Evolutionary conservation across 2,329 filamentous ascomycete species (phyloP), one percentile per base, ranked within the genome.

Genomic region (Cladosporium sp.): DNA sequence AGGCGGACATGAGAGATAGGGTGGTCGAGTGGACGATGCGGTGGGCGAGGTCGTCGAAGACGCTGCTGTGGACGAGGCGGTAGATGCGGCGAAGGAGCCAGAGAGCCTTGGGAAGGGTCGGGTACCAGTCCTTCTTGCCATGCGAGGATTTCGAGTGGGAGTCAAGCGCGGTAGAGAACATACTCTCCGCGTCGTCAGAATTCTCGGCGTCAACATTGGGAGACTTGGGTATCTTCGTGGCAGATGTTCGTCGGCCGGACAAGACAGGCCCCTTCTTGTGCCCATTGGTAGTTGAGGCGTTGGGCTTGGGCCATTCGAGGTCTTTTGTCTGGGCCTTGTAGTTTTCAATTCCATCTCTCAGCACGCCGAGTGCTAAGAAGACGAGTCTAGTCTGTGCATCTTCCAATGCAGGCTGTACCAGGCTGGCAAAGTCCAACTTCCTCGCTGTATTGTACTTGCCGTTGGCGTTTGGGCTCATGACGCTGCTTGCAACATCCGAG

Each of bases 21-120:
- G 91, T 96, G 1, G 91, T 93, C 69, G 95, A 89, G 63, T 92
- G 87, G 22, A 98, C 89, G 59, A 97, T 93, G 62, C 84, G 83
- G 65, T 88, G 85, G 5, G 85, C 84, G 3, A 88, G 75, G 60
- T 88, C 84, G 59, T 86, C 83, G 62, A 86, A 86, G 38, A 86
- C 81, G 18, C 79, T 81, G 53, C 82, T 82, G 62, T 86, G 85
- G 41, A 87, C 82, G 38, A 87, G 77, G 8, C 83, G 77, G 65
- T 86, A 86, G 58, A 87, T 86, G 50, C 83, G 78, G 57, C 82
- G 85, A 16, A 87, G 74, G 3, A 87, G 72, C 79, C 82, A 85
- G 22, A 86, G 82, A 2, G 83, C 83, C 69, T 83, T 85, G 46
- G 79, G 74, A 14, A 86, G 68, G 0, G 83, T 86, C 1, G 83